phyloP scores from a whole-genome alignment of 345 rosid species.

The Euphorbia tirucalli region DNA sequence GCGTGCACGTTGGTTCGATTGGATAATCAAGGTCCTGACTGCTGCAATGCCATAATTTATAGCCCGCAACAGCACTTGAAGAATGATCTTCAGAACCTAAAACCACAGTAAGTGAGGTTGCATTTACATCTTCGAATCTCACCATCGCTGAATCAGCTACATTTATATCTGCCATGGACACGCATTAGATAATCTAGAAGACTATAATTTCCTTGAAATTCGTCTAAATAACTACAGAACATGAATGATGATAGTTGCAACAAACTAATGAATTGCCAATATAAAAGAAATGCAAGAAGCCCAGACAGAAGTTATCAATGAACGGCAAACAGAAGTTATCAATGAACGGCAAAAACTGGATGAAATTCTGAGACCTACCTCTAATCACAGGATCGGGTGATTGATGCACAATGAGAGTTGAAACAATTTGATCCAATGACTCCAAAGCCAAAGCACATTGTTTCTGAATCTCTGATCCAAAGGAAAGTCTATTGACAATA shows the following conservation, averaged over 20 bases:
- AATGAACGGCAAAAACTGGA: neutral
- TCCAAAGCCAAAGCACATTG: constrained; percentile 67
- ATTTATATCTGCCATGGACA: constrained; percentile 31
- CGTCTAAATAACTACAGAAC: neutral
- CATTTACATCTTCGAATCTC: constrained; percentile 60
- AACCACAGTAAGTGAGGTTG: constrained; percentile 63
- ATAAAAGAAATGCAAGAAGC: neutral
- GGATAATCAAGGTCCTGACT: constrained; percentile 49
- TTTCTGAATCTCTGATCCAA: constrained; percentile 72
- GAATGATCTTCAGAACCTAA: constrained; percentile 46
- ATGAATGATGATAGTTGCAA: constrained; percentile 14
- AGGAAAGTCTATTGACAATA: constrained; percentile 79
- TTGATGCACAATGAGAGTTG: constrained; percentile 24
- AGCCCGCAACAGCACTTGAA: constrained; percentile 39
- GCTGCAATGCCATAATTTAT: constrained; percentile 81
- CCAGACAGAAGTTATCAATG: too few relatives aligned
- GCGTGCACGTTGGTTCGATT: constrained; percentile 64
- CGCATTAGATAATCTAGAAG: neutral
- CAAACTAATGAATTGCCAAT: neutral
- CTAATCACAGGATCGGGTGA: constrained; percentile 22
- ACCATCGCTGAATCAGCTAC: constrained; percentile 36
- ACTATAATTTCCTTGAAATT: neutral
- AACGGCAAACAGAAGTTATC: too few relatives aligned
- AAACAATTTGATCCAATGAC: constrained; percentile 51
- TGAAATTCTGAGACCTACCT: constrained; percentile 36